Conservation (phyloP, 192 early-diverging fungal genomes). For the Linnemannia zychae region DNA sequence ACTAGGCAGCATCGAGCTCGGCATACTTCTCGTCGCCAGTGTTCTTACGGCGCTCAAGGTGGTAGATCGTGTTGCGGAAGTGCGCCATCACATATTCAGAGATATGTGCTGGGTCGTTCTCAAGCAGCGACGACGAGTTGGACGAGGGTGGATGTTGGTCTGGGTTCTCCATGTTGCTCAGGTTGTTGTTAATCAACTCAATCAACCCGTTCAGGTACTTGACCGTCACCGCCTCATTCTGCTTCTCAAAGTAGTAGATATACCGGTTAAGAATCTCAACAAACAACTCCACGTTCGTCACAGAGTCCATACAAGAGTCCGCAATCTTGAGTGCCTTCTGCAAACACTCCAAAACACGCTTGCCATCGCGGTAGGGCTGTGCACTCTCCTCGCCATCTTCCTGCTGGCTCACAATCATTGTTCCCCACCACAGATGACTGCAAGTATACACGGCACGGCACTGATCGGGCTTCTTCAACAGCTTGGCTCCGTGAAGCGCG, state of each 20-base stretch:
- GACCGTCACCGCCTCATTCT: slow-evolving; percentile 89
- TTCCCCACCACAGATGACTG: slow-evolving; percentile 94
- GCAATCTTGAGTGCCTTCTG: slow-evolving; percentile 97
- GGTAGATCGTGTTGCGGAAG: slow-evolving; percentile 77
- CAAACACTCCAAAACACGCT: slow-evolving; percentile 89
- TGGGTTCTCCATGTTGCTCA: slow-evolving; percentile 79
- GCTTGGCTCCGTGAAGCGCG: slow-evolving; percentile 88
- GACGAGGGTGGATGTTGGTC: slow-evolving; percentile 73
- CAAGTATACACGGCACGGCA: slow-evolving; percentile 87
- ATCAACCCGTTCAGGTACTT: slow-evolving; percentile 96
- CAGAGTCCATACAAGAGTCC: slow-evolving; percentile 92
- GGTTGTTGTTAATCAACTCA: slow-evolving; percentile 92
- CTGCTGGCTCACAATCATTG: slow-evolving; percentile 64
- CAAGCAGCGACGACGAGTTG: slow-evolving; percentile 74
- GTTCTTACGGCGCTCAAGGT: slow-evolving; percentile 68
- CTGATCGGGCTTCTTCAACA: slow-evolving; percentile 96
- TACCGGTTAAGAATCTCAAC: slow-evolving; percentile 98
- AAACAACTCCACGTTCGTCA: slow-evolving; percentile 92
- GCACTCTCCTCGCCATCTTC: slow-evolving; percentile 69
- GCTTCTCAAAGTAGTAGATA: slow-evolving; percentile 94
- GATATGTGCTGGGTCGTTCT: slow-evolving; percentile 67
- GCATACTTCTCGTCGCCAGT: slow-evolving; percentile 51
- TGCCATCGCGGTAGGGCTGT: slow-evolving; percentile 85
- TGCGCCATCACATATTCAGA: slow-evolving; percentile 78
- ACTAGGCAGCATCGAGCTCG: slow-evolving; percentile 34